Base-by-base conservation (phyloP, 2,329 filamentous ascomycete genomes). In the Neofusicoccum umdonicola region DNA sequence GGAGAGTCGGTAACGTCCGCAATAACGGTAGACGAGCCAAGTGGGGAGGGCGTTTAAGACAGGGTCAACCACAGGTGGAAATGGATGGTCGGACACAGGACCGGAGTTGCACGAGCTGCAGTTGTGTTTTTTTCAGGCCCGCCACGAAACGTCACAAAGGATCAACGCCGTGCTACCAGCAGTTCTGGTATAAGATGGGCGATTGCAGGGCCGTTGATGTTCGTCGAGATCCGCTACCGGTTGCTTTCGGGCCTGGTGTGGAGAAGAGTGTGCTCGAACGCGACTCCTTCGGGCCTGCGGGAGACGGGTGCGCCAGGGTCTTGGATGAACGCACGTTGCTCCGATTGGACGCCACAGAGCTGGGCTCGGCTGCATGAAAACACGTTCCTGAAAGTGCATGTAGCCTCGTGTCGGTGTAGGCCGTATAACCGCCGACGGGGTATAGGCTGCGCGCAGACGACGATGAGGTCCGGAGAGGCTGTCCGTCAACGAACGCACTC, bases 321-420 rank as follows among this genome's bases (percentile, higher is more conserved):
- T 34, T 48, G 5, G 34, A 60, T 15, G 22, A 42, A 6, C n/a
- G 56, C 13, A 9, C 31, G 27, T 11, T n/a, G 56, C 37, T 60
- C 56, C 56, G 41, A 60, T 60, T 60, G 31, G 56, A 45, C 56
- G 42, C 56, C 56, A 39, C 17, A 6, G n/a, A n/a, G 41, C 17
- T 17, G 54, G 54, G 12, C 15, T 60, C 56, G 41, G 42, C 27
- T 60, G n/a, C 27, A 37, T 19, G 12, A 19, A 34, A n/a, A 47
- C 31, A 41, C 54, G 52, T 57, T n/a, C 52, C 41, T 44, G 22
- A 15, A 27, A 13, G 17, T 19, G 5, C 27, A 15, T 41, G n/a
- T 19, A 13, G 56, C 17, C 31, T 19, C 11, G 56, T 60, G 27
- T 35, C 31, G 39, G 54, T 17, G n/a, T 37, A n/a, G 42, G 17